A percentile compares a stretch with the other conserved stretches of the same genome.
These are phyloP conservation scores for Nakazawaea holstii DNA, from an alignment of 805 yeast genomes.

Conservation along the genomic window DNA sequence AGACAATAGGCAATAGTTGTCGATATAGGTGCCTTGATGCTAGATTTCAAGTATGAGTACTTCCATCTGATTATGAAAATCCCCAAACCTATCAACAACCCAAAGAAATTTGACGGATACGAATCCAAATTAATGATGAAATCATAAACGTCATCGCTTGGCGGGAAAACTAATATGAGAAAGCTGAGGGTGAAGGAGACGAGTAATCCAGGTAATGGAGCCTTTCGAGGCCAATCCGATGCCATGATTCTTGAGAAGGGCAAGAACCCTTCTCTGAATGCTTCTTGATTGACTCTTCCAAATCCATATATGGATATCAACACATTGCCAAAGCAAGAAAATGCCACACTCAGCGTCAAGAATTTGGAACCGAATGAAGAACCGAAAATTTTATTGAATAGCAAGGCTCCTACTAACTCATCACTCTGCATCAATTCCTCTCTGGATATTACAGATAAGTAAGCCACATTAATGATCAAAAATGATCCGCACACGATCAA, in stretches of 20 bases:
- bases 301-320: constrained; percentile 55
- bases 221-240: constrained; percentile 48
- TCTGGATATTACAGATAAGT: constrained; percentile 46
- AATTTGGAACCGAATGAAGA: constrained; percentile 44
- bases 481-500: constrained; percentile 42
- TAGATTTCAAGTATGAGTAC: constrained; percentile 41
- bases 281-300: constrained; percentile 61
- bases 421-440: constrained; percentile 51
- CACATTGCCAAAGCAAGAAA: constrained; percentile 60
- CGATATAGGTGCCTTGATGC: constrained; percentile 41
- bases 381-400: constrained; percentile 55
- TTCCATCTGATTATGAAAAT: constrained; percentile 32
- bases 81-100: constrained; percentile 31
- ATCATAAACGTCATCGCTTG: constrained; percentile 34
- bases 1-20: constrained; percentile 38
- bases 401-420: constrained; percentile 52
- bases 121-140: constrained; percentile 38
- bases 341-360: constrained; percentile 50
- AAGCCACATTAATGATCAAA: constrained; percentile 48
- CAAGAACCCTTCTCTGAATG: constrained; percentile 55
- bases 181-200: constrained; percentile 29
- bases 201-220: constrained; percentile 48
- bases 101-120: constrained; percentile 32
- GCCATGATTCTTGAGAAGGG: constrained; percentile 51
- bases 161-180: constrained; percentile 25